A percentile compares a stretch with the other conserved stretches of the same genome.
These are phyloP conservation scores for Rusavskia elegans DNA, from an alignment of 495 filamentous ascomycete species.

Conservation along the genomic window DNA sequence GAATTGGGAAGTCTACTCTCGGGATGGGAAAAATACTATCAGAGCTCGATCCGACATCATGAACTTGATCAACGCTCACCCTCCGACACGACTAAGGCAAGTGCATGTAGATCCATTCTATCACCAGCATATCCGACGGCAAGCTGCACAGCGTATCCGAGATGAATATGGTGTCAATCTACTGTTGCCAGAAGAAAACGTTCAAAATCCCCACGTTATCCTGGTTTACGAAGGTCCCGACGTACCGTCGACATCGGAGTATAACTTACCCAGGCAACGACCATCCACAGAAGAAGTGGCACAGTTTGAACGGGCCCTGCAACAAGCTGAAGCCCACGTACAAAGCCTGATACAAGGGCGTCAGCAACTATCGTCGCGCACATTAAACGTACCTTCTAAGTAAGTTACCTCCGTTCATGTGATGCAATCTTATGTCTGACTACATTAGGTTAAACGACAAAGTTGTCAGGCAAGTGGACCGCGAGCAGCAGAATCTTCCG, in stretches of 20 bases:
- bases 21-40: conserved; percentile 68
- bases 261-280: conserved; percentile 50
- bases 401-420: conserved; percentile 17
- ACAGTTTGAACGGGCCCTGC: conserved; percentile 50
- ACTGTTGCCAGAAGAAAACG: conserved; percentile 48
- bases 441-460: conserved; percentile 47
- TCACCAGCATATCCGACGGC: conserved; percentile 56
- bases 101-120: conserved; percentile 73
- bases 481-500: conserved; percentile 52
- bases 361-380: conserved; percentile 45
- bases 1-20: conserved; percentile 71
- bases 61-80: conserved; percentile 62
- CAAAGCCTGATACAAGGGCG: conserved; percentile 53
- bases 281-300: conserved; percentile 43
- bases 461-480: conserved; percentile 57
- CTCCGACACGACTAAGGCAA: conserved; percentile 55
- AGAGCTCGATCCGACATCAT: conserved; percentile 69
- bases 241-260: conserved; percentile 31
- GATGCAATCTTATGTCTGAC: background rate
- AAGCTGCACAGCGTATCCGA: conserved; percentile 44
- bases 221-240: conserved; percentile 69
- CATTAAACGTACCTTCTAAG: conserved; percentile 59
- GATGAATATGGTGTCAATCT: conserved; percentile 66
- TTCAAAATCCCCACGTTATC: conserved; percentile 48
- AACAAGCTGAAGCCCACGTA: conserved; percentile 58